Evolutionary conservation across 1,139 yeast genomes (phyloP), one percentile per base, ranked within the genome.

Genomic region (Magnusiomyces paraingens): DNA sequence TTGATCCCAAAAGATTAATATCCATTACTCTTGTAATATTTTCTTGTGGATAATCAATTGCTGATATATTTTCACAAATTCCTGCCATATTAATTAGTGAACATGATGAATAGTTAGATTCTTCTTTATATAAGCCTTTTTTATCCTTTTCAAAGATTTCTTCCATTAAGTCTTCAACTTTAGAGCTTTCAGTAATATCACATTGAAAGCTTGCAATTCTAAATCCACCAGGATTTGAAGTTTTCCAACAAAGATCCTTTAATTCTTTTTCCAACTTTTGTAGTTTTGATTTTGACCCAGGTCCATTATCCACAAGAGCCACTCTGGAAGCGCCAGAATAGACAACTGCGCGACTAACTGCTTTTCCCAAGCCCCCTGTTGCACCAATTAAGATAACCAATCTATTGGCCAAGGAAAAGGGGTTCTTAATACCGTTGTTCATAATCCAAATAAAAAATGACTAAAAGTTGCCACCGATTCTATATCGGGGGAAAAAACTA

Each of bases 311-410:
- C 46, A 86, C 76, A 50, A 86, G 74, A n/a, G 94, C 94, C 47
- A 84, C 73, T 48, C 86, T 73, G 3, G 66, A 61, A 8, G 67
- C 67, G 10, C 68, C 68, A 2, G 67, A 65, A 50, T 63, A 63
- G 6, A 65, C 58, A 21, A 65, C 57, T 49, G 62, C 57, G 42
- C 57, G 55, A 46, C 66, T 60, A 4, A 86, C 69, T 17, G 85
- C 82, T 36, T 82, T 72, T 2, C 90, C 84, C 62, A 86, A 74
- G 20, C 94, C 94, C 52, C 94, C 94, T 35, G 90, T 83, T 17
- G 94, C 95, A 52, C 95, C 95, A 38, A 94, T 86, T 61, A 86
- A 72, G 53, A 86, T 76, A 47, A 88, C 89, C 55, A 85, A 74
- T 68, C 83, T 81, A 54, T 86, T 86, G 62, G 84, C 90, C 60